Evolutionary conservation across 192 early-diverging fungal species (phyloP), one percentile per base, ranked within the genome.

Genomic region (Backusella tuberculispora): DNA sequence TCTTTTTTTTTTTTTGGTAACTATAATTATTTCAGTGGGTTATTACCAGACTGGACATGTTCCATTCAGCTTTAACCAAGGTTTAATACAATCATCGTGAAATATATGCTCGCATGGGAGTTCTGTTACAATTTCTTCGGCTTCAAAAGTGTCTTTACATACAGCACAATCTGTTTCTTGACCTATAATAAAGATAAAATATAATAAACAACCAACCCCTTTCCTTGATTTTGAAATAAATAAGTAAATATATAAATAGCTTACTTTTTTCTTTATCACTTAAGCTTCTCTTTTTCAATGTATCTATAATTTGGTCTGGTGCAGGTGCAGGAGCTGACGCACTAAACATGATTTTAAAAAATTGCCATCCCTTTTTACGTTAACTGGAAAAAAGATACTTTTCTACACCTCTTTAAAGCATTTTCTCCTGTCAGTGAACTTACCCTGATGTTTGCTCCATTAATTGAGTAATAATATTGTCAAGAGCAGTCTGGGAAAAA

Each of bases 1-100:
- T 66, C 6, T 43, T 53, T 15, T 9, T 2, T 19, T 26, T 3
- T 5, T 24, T 37, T 67, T 6, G 14, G 46, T 19, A 13, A 37
- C 10, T 41, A 60, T 21, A 10, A 38, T 41, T 53, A 48, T 34
- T 13, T 12, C 43, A 2, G 10, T 44, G 6, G n/a, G 29, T 29
- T 29, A 63, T 72, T 87, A 89, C 87, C 96, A 97, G n/a, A 96
- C 93, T 24, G 96, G 96, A 82, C 96, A 97, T 5, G 96, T 95
- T 8, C 95, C 96, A 72, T 97, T 98, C 66, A 97, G 87, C 74
- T 93, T 93, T 63, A 99, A 85, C 97, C 97, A 99, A 38, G 91
- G 90, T 53, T 92, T 91, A 67, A 97, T 94, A 76, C 97, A 99
- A 3, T 88, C 85, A 3, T 90, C 87, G 76, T 99, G 97, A 74